These are phyloP conservation scores for Stachybotrys echinatus DNA, from an alignment of 2,329 filamentous ascomycete genomes.

Conservation along the genomic window DNA sequence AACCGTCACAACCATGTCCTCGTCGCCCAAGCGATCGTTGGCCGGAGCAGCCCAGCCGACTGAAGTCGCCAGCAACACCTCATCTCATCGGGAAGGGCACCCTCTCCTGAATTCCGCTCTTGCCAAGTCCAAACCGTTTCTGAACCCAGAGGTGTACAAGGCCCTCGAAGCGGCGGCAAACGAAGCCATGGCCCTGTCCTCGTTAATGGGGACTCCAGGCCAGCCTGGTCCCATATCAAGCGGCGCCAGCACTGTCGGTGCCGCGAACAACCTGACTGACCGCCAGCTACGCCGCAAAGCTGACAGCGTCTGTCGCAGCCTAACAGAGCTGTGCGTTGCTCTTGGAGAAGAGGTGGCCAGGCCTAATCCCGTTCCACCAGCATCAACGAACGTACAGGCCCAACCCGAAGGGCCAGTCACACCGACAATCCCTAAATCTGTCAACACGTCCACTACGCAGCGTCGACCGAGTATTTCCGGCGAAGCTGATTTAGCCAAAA, in stretches of 20 bases:
- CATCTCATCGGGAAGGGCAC: constrained; percentile 55
- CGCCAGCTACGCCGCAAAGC: constrained; percentile 84
- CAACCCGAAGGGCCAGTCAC: constrained; percentile 26
- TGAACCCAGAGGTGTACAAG: constrained; percentile 68
- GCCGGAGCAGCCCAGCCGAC: constrained; percentile 13
- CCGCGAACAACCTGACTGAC: constrained; percentile 57
- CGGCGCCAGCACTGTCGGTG: constrained; percentile 57
- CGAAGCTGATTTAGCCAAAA: constrained; percentile 33
- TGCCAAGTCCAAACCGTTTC: constrained; percentile 65
- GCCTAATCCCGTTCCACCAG: constrained; percentile 11
- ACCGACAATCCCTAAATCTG: constrained; percentile 39
- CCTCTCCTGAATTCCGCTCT: constrained; percentile 78
- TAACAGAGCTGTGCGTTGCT: constrained; percentile 88
- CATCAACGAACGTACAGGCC: constrained; percentile 4
- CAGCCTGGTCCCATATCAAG: constrained; percentile 65
- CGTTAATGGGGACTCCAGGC: constrained; percentile 69
- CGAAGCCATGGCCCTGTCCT: constrained; percentile 74
- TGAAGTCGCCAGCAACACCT: constrained; percentile 35
- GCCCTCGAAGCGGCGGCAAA: constrained; percentile 75
- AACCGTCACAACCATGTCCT: constrained; percentile 83
- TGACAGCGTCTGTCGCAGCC: constrained; percentile 84
- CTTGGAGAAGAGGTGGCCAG: constrained; percentile 57
- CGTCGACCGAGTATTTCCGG: constrained; percentile 35
- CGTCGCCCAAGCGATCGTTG: constrained; percentile 69
- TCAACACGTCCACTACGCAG: constrained; percentile 26